These are phyloP conservation scores for Epichloe gansuensis DNA, from an alignment of 2,329 filamentous ascomycete species.

Conservation along the genomic window DNA sequence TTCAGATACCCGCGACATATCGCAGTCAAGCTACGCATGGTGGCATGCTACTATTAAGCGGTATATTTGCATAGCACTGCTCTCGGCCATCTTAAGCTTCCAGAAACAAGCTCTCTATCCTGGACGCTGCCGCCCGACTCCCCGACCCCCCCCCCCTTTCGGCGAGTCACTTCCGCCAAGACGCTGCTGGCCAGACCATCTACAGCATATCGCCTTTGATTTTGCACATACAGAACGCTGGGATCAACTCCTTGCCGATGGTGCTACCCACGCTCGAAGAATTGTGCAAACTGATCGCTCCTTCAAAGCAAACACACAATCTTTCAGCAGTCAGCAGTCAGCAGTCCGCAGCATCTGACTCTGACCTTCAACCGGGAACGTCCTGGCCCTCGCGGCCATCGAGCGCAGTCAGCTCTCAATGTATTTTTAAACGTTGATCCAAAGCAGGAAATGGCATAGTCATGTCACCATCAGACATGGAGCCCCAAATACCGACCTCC, in stretches of 20 bases:
- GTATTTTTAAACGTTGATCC: constrained; percentile 19
- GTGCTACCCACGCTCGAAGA: neutral
- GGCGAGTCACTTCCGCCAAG: neutral
- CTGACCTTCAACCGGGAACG: neutral
- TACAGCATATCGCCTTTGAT: neutral
- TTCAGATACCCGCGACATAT: too few relatives aligned
- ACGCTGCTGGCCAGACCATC: neutral
- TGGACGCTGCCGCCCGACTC: neutral
- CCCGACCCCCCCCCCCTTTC: too few relatives aligned
- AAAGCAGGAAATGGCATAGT: constrained; percentile 32
- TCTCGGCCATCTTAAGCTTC: neutral
- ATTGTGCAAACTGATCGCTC: neutral
- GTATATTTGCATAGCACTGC: neutral
- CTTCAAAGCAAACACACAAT: neutral
- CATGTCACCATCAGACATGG: constrained; percentile 32
- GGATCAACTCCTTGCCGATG: neutral
- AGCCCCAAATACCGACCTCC: constrained; percentile 20
- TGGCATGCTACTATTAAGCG: neutral
- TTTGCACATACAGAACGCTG: neutral
- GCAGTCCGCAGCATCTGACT: neutral
- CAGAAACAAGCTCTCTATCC: neutral
- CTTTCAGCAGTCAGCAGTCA: too few relatives aligned
- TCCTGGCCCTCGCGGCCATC: neutral
- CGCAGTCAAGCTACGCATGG: neutral
- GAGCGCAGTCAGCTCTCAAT: constrained; percentile 13